These are phyloP conservation scores for Cadophora sp. DNA, from an alignment of 2,329 filamentous ascomycete genomes.

Conservation along the genomic window DNA sequence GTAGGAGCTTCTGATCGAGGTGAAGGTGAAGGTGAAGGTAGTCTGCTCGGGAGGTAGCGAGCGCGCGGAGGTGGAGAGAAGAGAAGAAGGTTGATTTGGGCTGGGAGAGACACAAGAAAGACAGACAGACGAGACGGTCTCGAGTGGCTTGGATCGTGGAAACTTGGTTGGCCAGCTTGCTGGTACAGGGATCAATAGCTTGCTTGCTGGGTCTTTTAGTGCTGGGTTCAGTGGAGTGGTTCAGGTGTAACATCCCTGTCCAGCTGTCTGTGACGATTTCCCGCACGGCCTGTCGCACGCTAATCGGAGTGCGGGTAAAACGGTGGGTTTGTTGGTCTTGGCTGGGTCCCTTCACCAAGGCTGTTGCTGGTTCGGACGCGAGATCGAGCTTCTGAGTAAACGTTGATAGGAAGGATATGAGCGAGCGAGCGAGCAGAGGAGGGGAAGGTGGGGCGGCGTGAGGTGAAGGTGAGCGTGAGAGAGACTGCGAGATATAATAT, in stretches of 20 bases:
- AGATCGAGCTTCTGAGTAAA: not conserved
- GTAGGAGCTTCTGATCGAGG: conserved; percentile 7
- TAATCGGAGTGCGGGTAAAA: not conserved
- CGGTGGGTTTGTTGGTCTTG: too few species aligned
- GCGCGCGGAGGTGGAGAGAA: not conserved
- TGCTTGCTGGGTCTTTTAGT: too few species aligned
- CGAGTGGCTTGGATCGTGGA: conserved; percentile 1
- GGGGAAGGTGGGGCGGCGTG: not conserved
- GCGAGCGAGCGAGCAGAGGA: not conserved
- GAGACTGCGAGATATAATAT: not conserved
- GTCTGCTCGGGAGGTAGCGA: conserved; percentile 1
- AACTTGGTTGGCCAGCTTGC: conserved; percentile 13
- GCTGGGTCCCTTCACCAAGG: not conserved
- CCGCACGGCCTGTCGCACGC: conserved; percentile 8
- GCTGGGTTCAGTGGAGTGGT: not conserved
- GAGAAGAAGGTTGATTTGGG: not conserved
- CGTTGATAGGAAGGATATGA: not conserved
- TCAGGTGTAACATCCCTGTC: conserved; percentile 11
- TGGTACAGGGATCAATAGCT: conserved; percentile 11
- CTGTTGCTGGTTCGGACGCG: not conserved
- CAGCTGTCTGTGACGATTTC: conserved; percentile 14
- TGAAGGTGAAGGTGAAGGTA: not conserved
- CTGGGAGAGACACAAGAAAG: not conserved
- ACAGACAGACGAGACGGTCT: not conserved
- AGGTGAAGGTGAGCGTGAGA: not conserved